Base-by-base conservation (phyloP, 83 land plant genomes). In the Picea engelmannii region DNA sequence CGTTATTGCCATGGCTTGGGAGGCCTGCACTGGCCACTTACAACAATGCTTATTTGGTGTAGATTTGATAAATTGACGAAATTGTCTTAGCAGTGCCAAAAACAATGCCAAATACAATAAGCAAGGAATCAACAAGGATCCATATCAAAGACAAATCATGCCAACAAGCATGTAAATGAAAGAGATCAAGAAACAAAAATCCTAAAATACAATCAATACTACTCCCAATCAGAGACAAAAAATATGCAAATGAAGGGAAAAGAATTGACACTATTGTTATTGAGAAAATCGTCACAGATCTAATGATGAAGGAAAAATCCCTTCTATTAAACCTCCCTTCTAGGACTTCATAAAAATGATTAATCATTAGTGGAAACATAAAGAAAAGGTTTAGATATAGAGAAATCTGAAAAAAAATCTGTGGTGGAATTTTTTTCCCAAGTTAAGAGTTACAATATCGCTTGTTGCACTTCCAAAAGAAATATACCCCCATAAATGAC, bases 181-280 rank as follows among this genome's bases (percentile, higher is more conserved):
- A 77, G 52, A 77, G 81, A 11, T 69, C 62, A 15, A 82, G 83
- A 82, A 82, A 59, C 42, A 82, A n/a, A 16, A 82, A 82, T 10
- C 80, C 83, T 60, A 82, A 62, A 24, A 58, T 42, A 59, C 52
- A 82, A 76, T 67, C 62, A 61, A 82, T 40, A 62, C 83, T 82
- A 82, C 79, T 82, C 8, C 83, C 83, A 55, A 82, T 77, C 59
- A 82, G 47, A 59, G 81, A 82, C 55, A 82, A 60, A 76, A 82
- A 82, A 58, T 58, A 81, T 58, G 62, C 63, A 25, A 82, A 82
- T 10, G 61, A 62, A 40, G 83, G 83, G 31, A 78, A 81, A 2
- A 77, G 27, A 16, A 76, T 31, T 25, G 83, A 82, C 18, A 63
- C 17, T 44, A 78, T 8, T 27, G 83, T 42, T 25, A 61, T 76